Evolutionary conservation across 179 eudicot species (phyloP), one percentile per base, ranked within the genome.

Genomic region (Beta corolliflora): DNA sequence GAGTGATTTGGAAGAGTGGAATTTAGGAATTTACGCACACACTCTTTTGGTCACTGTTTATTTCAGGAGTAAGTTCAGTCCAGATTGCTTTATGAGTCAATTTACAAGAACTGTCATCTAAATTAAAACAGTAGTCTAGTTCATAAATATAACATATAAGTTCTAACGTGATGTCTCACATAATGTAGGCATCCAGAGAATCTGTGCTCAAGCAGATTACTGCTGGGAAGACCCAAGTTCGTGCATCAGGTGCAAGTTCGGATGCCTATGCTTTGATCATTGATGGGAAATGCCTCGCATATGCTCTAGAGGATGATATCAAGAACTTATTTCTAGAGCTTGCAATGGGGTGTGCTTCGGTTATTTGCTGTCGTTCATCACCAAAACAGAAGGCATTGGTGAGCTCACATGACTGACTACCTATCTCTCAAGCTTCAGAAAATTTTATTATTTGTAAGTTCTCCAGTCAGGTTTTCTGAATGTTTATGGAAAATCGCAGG

Each of bases 351-450:
- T 95, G 98, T 84, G 97, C 98, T 60, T 95, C 98, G 56, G 97
- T 95, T 61, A 95, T 95, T 56, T 95, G 98, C 77, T 95, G 98
- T 65, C 94, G 98, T 5, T 92, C 97, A 71, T 91, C 98, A 3
- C 98, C 98, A 7, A 95, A 92, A 83, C 98, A 95, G 80, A 95
- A 95, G 84, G 98, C 98, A 56, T 65, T 95, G 90, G 98, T 92
- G 82, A 89, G 93, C 82, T 79, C 19, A 10, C 46, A 18, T 69
- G 45, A 52, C 50, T 55, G 36, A 31, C 36, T 31, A 15, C 29
- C 56, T 56, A 12, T 36, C 3, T 59, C 25, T 68, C 45, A 29
- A 52, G 52, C 21, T 70, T 50, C 53, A 70, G 68, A 21, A 48
- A 19, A 9, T 54, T 31, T 31, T 61, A 44, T 46, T 76, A 31